Percentiles rank a stretch among this genome's conserved stretches.
phyloP scores from a whole-genome alignment of 805 yeast species.

The Candida suzukii region DNA sequence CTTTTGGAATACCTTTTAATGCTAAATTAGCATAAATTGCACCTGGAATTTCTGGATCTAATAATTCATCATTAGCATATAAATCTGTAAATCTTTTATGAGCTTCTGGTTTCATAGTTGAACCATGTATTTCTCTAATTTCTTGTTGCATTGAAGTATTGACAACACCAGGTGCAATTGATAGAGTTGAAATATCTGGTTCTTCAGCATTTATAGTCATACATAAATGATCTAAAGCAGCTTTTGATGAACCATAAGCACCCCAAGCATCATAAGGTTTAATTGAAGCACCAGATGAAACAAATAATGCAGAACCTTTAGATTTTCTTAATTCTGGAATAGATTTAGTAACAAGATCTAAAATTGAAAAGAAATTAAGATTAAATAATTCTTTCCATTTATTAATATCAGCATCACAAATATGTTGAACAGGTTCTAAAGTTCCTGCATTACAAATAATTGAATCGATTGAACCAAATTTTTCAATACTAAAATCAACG shows the following conservation, averaged over 20 bases:
- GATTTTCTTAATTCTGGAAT: slow-evolving; percentile 51
- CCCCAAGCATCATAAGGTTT: slow-evolving; percentile 72
- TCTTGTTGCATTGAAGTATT: slow-evolving; percentile 83
- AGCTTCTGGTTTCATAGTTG: slow-evolving; percentile 53
- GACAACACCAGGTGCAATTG: slow-evolving; percentile 94
- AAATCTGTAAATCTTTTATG: slow-evolving; percentile 59
- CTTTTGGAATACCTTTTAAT: slow-evolving; percentile 45
- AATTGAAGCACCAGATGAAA: slow-evolving; percentile 83
- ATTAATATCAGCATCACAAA: slow-evolving; percentile 43
- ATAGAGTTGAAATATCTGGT: slow-evolving; percentile 45
- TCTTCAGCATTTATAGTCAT: slow-evolving; percentile 64
- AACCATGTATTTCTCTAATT: slow-evolving; percentile 59
- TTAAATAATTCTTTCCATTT: slow-evolving; percentile 65
- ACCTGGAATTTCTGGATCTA: slow-evolving; percentile 71
- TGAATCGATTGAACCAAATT: slow-evolving; percentile 55
- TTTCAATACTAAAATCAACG: slow-evolving; percentile 35
- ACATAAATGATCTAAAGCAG: slow-evolving; percentile 79
- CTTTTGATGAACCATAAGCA: slow-evolving; percentile 88
- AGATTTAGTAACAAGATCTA: slow-evolving; percentile 46
- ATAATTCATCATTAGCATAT: slow-evolving; percentile 47
- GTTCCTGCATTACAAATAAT: slow-evolving; percentile 78
- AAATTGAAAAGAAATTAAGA: slow-evolving; percentile 71
- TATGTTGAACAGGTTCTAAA: slow-evolving; percentile 63
- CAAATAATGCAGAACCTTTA: slow-evolving; percentile 65
- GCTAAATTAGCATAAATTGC: slow-evolving; percentile 61